Conservation (phyloP, 129 eudicot genomes). For the Centaurea solstitialis region DNA sequence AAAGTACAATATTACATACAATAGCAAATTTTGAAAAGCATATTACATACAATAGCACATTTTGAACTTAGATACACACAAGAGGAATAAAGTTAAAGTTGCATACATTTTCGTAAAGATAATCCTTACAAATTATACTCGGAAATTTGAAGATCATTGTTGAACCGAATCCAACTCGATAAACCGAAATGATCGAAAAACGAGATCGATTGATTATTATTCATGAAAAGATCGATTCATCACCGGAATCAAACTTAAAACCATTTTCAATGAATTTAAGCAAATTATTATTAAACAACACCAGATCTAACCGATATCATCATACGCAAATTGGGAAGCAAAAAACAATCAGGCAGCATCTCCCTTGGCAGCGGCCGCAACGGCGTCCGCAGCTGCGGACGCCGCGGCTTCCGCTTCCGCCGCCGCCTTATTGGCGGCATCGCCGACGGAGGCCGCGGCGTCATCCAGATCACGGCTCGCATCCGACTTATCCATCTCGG, state of each 20-base stretch:
- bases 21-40: too few relatives aligned
- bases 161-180: not conserved
- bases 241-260: not conserved
- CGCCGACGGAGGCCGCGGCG: too few relatives aligned
- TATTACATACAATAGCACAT: too few relatives aligned
- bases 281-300: not conserved
- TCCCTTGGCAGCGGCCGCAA: not conserved
- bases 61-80: too few relatives aligned
- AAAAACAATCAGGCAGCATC: not conserved
- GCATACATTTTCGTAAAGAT: too few relatives aligned
- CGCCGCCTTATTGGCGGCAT: constrained; percentile 11
- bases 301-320: constrained; percentile 10
- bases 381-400: constrained; percentile 5
- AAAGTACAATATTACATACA: too few relatives aligned
- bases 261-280: not conserved
- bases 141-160: not conserved
- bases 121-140: too few relatives aligned
- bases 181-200: not conserved
- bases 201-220: not conserved
- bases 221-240: constrained; percentile 5
- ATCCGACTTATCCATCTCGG: constrained; percentile 71
- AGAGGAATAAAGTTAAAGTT: too few relatives aligned
- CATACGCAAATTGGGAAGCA: not conserved
- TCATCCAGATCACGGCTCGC: constrained; percentile 61
- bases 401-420: constrained; percentile 20